These are phyloP conservation scores for Chlorociboria aeruginascens DNA, from an alignment of 495 filamentous ascomycete genomes.

Conservation along the genomic window DNA sequence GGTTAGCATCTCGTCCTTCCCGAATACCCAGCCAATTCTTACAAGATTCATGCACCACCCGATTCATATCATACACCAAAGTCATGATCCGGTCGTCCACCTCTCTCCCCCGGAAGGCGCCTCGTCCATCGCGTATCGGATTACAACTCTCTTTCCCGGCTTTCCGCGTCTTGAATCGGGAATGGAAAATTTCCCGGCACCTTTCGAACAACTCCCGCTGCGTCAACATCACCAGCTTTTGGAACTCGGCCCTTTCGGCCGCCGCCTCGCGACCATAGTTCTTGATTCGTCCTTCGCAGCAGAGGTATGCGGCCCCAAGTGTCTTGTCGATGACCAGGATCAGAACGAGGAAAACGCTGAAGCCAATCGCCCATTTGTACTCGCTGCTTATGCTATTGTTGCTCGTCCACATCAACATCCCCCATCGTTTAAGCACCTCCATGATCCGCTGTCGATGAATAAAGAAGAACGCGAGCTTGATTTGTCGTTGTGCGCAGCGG, in stretches of 20 bases:
- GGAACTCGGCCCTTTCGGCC: conserved; percentile 6
- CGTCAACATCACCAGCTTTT: conserved; percentile 12
- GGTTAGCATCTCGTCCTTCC: background rate
- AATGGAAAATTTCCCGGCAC: conserved; percentile 21
- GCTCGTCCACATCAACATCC: conserved; percentile 18
- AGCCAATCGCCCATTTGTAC: conserved; percentile 17
- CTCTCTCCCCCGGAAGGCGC: conserved; percentile 8
- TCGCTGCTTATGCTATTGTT: conserved; percentile 6
- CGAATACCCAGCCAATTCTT: conserved; percentile 1
- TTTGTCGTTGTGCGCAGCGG: conserved; percentile 16
- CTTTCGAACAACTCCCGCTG: conserved; percentile 17
- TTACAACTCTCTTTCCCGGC: conserved; percentile 18
- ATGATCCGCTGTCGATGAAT: conserved; percentile 13
- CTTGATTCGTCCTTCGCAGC: conserved; percentile 11
- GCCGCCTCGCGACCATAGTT: conserved; percentile 2
- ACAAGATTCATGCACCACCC: conserved; percentile 7
- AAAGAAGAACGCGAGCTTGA: conserved; percentile 17
- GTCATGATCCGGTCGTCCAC: conserved; percentile 3
- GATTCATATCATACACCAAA: conserved; percentile 10
- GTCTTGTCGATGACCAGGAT: conserved; percentile 17
- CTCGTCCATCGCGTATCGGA: conserved; percentile 18
- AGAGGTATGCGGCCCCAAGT: conserved; percentile 7
- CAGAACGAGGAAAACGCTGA: conserved; percentile 14
- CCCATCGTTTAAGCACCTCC: conserved; percentile 15
- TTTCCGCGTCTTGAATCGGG: conserved; percentile 20